Percentiles rank a stretch among this genome's conserved stretches.
Conservation (phyloP, 2,329 filamentous ascomycete species). For the Cytospora piceae region DNA sequence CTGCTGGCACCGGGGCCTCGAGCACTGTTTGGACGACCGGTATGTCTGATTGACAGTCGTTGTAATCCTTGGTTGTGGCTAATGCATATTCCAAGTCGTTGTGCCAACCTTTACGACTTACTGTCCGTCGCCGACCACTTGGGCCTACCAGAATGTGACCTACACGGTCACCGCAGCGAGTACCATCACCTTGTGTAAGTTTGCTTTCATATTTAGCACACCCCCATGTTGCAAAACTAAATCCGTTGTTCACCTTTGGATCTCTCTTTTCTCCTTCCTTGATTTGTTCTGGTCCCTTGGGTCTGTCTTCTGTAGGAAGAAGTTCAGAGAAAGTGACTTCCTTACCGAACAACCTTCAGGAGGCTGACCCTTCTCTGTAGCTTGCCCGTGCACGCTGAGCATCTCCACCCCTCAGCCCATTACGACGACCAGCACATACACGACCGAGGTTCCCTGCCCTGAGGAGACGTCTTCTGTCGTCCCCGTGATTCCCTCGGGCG, state of each 20-base stretch:
- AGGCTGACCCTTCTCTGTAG: conserved; percentile 41
- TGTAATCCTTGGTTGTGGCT: background rate
- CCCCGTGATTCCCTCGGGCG: conserved; percentile 23
- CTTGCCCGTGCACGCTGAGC: conserved; percentile 52
- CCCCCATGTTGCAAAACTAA: background rate
- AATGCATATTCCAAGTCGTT: conserved; percentile 32
- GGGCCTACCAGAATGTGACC: conserved; percentile 46
- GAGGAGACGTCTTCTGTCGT: conserved; percentile 28
- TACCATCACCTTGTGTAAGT: conserved; percentile 50
- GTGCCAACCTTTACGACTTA: conserved; percentile 46
- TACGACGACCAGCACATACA: conserved; percentile 36
- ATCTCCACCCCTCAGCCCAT: conserved; percentile 39
- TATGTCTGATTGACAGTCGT: background rate
- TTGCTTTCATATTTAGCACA: background rate
- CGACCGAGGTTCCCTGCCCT: conserved; percentile 25
- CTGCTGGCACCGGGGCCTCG: conserved; percentile 17
- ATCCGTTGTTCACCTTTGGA: background rate
- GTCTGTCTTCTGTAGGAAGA: too few relatives aligned
- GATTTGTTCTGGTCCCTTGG: background rate
- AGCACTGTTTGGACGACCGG: conserved; percentile 41
- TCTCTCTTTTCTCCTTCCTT: background rate
- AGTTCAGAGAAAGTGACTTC: too few relatives aligned
- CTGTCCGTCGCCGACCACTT: conserved; percentile 48
- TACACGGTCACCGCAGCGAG: conserved; percentile 48
- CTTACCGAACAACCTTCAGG: background rate